Evolutionary conservation across 371 early-diverging fungal genomes (phyloP).

Genomic region (Mucor lusitanicus): DNA sequence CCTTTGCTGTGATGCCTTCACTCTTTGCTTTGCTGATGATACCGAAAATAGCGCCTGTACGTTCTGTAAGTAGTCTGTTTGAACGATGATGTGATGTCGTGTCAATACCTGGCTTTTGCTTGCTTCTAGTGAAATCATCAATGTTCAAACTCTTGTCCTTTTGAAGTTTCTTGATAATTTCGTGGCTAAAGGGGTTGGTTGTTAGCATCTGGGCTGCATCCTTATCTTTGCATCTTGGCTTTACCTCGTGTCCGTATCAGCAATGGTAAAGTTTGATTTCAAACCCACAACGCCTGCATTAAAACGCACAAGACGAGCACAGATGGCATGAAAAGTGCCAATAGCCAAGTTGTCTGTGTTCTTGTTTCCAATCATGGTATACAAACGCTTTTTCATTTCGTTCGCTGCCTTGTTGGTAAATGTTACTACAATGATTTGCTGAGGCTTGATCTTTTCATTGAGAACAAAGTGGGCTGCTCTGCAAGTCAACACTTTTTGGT

Average conservation of each 20-base stretch:
- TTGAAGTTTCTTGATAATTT: constrained; percentile 20
- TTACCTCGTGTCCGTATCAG: constrained; percentile 43
- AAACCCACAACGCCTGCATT: constrained; percentile 31
- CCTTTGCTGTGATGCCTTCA: constrained; percentile 19
- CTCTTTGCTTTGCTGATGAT: constrained; percentile 36
- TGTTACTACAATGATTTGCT: constrained; percentile 56
- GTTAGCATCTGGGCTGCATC: background rate
- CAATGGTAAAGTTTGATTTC: constrained; percentile 46
- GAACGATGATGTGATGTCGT: background rate
- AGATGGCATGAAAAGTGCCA: constrained; percentile 66
- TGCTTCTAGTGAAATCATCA: background rate
- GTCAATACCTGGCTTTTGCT: constrained; percentile 11
- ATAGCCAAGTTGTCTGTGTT: constrained; percentile 29
- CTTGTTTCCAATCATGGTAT: constrained; percentile 25
- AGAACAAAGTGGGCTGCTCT: constrained; percentile 47
- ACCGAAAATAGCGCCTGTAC: constrained; percentile 24
- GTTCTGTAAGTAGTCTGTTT: background rate
- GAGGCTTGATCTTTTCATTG: constrained; percentile 35
- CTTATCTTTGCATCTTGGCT: background rate
- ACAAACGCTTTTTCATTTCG: constrained; percentile 56
- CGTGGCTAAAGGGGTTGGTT: constrained; percentile 12
- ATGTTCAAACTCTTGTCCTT: background rate
- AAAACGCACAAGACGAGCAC: constrained; percentile 42
- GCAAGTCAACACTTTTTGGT: constrained; percentile 39
- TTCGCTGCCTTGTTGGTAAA: constrained; percentile 71